Conservation (phyloP, 345 rosid genomes). For the Clarkia xantiana region DNA sequence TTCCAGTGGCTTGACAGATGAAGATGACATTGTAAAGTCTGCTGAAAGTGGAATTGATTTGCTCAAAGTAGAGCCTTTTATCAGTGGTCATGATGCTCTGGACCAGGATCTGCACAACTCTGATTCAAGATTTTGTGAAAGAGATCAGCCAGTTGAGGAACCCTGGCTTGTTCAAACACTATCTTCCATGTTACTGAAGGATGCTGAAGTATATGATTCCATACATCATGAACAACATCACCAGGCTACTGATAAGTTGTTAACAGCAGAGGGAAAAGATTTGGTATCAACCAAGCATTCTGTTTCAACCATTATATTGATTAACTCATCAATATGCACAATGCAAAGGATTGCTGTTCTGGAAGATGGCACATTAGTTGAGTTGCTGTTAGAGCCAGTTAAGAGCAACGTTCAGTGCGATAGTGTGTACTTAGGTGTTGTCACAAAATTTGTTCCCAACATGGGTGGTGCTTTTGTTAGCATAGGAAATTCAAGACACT, state of each 20-base stretch:
- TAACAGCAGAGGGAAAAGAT: constrained; percentile 30
- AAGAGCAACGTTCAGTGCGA: constrained; percentile 84
- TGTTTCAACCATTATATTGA: constrained; percentile 48
- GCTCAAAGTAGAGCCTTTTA: constrained; percentile 17
- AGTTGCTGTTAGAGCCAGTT: constrained; percentile 82
- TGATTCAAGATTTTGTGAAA: constrained; percentile 24
- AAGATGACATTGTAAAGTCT: constrained; percentile 18
- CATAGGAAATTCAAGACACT: constrained; percentile 68
- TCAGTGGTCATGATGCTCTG: constrained; percentile 19
- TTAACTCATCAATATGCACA: constrained; percentile 83
- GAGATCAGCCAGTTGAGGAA: constrained; percentile 75
- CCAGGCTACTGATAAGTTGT: constrained; percentile 23
- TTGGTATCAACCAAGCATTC: constrained; percentile 28
- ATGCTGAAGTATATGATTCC: constrained; percentile 13
- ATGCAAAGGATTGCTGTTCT: constrained; percentile 92
- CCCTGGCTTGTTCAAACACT: constrained; percentile 58
- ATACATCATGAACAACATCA: constrained; percentile 14
- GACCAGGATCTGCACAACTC: constrained; percentile 15
- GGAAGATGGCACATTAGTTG: constrained; percentile 83
- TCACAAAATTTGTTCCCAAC: constrained; percentile 74
- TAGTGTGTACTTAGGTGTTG: constrained; percentile 76
- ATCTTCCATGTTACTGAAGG: constrained; percentile 12
- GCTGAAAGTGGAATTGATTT: constrained; percentile 16
- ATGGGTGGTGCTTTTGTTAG: constrained; percentile 99
- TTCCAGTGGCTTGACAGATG: constrained; percentile 96